Base-by-base conservation (phyloP, 192 early-diverging fungal genomes). In the Coemansia sp. region DNA sequence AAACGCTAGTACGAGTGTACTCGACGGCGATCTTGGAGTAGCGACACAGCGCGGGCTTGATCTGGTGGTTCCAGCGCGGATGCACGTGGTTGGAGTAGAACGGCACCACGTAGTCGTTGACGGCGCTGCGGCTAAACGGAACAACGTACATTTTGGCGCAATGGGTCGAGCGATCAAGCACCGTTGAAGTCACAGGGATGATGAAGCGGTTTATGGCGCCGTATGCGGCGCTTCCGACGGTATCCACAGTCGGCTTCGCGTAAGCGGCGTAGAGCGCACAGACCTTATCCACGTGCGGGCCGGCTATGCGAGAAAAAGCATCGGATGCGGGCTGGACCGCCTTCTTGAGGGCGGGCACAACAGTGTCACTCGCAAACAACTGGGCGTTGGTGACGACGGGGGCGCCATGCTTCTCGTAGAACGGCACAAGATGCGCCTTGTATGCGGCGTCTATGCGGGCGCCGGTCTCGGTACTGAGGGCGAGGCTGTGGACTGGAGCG, bases 351-450 rank as follows among this genome's bases (percentile, higher is more conserved):
- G 59, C 64, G 15, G 81, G 76, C 5, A n/a, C 18, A 5, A 64
- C 81, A 14, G 72, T 68, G 38, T 78, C 72, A 0, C 30, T 20
- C 16, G 70, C 63, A 66, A 83, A 65, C 3, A 35, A 7, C 11
- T 44, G 60, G 0, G 66, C 71, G 5, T 61, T 56, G 44, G 35
- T 59, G 8, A 75, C 72, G 26, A 69, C 38, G 0, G 76, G 76
- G 10, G 48, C 64, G 2, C 64, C 81, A 39, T 83, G 81, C 56
- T 66, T 72, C 61, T 71, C 58, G 63, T 83, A 83, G 55, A 83
- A 75, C 23, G 76, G 81, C n/a, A 60, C 81, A 20, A 83, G 64
- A 26, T 83, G 81, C n/a, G 76, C 81, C 23, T 71, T 68, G 62
- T 78, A 83, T 6, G 81, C 81, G 5, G 71, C 45, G 48, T 64